Percentiles rank a stretch among this genome's conserved stretches.
Evolutionary conservation across 2,329 filamentous ascomycete genomes (phyloP).

Genomic region (Beauveria sp.): DNA sequence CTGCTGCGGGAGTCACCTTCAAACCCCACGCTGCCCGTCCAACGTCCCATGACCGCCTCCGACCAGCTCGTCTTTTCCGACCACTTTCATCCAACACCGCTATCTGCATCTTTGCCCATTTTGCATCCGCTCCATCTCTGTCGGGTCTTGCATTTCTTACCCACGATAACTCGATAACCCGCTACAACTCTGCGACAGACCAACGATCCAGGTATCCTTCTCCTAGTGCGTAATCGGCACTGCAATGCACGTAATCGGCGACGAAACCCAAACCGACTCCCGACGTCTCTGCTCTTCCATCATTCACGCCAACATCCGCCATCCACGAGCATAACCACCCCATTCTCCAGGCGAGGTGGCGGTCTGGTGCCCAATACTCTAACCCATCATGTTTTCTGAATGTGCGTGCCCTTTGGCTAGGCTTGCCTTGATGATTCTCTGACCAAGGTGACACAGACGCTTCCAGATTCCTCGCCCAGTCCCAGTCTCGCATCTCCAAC

Average conservation of each 20-base stretch:
- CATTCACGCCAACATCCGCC: neutral
- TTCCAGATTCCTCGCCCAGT: slow-evolving; percentile 92
- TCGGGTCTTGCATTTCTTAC: neutral
- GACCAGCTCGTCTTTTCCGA: no score
- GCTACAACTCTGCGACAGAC: neutral
- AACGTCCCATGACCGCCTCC: no score
- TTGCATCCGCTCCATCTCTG: no score
- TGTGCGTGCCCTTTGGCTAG: slow-evolving; percentile 50
- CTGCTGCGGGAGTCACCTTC: no score
- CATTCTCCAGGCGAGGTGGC: slow-evolving; percentile 6
- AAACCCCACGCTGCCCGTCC: no score
- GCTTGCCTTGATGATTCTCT: slow-evolving; percentile 11
- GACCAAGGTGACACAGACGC: slow-evolving; percentile 57
- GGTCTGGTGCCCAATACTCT: neutral
- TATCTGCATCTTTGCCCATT: no score
- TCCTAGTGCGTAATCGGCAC: slow-evolving; percentile 6
- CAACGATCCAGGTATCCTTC: neutral
- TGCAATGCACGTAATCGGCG: slow-evolving; percentile 3
- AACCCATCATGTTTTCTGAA: slow-evolving; percentile 55
- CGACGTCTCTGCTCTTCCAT: neutral
- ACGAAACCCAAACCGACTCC: neutral
- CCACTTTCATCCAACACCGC: no score
- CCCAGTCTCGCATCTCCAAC: slow-evolving; percentile 77
- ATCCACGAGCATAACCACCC: neutral
- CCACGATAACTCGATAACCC: neutral